Conservation (phyloP, 2,329 filamentous ascomycete genomes). For the Alternaria metachromatica region DNA sequence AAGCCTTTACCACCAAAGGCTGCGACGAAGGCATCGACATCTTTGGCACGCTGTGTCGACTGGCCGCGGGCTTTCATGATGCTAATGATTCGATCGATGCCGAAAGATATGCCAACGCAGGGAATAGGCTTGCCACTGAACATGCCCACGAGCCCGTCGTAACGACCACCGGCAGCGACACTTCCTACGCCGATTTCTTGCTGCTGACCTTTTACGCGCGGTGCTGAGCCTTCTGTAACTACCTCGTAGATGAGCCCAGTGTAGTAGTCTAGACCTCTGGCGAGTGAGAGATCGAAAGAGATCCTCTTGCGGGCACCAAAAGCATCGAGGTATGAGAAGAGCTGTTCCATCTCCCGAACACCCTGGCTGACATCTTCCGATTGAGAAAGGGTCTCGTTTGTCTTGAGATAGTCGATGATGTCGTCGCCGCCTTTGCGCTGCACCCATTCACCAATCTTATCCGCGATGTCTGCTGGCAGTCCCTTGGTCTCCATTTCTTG, state of each 20-base stretch:
- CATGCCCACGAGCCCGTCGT: slow-evolving; percentile 94
- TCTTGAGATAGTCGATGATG: slow-evolving; percentile 60
- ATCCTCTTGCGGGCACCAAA: slow-evolving; percentile 76
- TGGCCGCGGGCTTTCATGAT: slow-evolving; percentile 82
- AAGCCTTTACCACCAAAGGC: slow-evolving; percentile 89
- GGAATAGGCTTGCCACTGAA: slow-evolving; percentile 89
- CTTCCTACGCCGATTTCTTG: slow-evolving; percentile 76
- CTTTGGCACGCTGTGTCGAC: slow-evolving; percentile 68
- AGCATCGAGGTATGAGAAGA: slow-evolving; percentile 82
- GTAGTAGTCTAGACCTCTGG: slow-evolving; percentile 91
- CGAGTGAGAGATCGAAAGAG: slow-evolving; percentile 88
- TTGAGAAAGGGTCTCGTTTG: slow-evolving; percentile 53
- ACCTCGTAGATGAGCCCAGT: slow-evolving; percentile 92
- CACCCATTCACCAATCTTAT: slow-evolving; percentile 88
- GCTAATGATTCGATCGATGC: slow-evolving; percentile 93
- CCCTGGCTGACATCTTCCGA: slow-evolving; percentile 75
- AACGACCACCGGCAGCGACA: slow-evolving; percentile 87
- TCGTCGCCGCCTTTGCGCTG: slow-evolving; percentile 76
- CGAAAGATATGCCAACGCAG: slow-evolving; percentile 92
- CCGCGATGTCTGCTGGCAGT: slow-evolving; percentile 75
- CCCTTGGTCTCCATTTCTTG: slow-evolving; percentile 97
- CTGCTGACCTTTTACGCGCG: slow-evolving; percentile 48
- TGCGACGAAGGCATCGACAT: slow-evolving; percentile 94
- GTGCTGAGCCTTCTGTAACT: slow-evolving; percentile 78
- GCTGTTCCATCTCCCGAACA: slow-evolving; percentile 77